A percentile compares a stretch with the other conserved stretches of the same genome.
These are phyloP conservation scores for Fusarium abutilonis DNA, from an alignment of 2,329 filamentous ascomycete species.

Conservation along the genomic window DNA sequence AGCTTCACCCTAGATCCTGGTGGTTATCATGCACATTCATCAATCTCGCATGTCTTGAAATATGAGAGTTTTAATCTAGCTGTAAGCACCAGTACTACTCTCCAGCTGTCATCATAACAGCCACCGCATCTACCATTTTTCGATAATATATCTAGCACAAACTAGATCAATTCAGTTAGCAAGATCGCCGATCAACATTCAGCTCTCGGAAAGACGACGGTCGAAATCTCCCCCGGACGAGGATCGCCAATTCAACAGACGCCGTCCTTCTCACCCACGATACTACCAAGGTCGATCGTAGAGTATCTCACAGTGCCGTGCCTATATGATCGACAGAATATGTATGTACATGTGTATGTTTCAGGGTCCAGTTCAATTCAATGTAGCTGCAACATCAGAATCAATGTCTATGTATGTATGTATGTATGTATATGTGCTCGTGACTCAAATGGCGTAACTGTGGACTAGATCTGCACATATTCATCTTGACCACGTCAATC, in stretches of 20 bases:
- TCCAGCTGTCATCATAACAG: conserved; percentile 7
- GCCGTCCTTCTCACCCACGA: background rate
- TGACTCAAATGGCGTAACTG: background rate
- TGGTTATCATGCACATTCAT: conserved; percentile 4
- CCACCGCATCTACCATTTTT: background rate
- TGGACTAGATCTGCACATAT: conserved; percentile 6
- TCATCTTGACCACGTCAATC: conserved; percentile 5
- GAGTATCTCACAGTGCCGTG: conserved; percentile 33
- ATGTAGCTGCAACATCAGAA: too few species aligned
- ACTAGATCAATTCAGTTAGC: background rate
- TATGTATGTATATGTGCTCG: background rate
- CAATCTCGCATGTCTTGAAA: conserved; percentile 10
- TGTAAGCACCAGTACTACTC: too few species aligned
- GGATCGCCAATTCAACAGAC: conserved; percentile 12
- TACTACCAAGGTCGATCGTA: too few species aligned
- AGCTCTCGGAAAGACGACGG: background rate
- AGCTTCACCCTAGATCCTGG: conserved; percentile 22
- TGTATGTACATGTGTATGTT: background rate
- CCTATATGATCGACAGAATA: conserved; percentile 5
- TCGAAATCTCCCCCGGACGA: conserved; percentile 34
- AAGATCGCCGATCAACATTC: conserved; percentile 22
- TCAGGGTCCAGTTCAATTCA: conserved; percentile 8
- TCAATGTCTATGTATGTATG: too few species aligned
- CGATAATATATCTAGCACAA: too few species aligned
- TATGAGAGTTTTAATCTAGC: too few species aligned